A percentile compares a stretch with the other conserved stretches of the same genome.
These are phyloP conservation scores for Obelidium mucronatum DNA, from an alignment of 192 early-diverging fungal species.

Conservation along the genomic window DNA sequence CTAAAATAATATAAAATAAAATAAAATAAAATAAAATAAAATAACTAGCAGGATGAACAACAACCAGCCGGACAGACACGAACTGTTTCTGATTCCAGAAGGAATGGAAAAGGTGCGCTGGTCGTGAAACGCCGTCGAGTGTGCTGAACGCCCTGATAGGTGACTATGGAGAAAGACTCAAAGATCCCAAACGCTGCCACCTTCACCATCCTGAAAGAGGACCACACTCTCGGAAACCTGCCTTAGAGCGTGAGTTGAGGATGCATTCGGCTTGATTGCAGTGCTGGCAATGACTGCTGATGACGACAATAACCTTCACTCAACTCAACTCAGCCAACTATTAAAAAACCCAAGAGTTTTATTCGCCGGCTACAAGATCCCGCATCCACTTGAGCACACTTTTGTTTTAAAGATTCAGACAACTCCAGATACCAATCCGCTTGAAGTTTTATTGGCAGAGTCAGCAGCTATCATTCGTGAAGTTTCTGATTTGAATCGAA, in stretches of 20 bases:
- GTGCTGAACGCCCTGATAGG: slow-evolving; percentile 40
- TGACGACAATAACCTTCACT: not conserved
- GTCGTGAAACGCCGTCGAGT: too few relatives aligned
- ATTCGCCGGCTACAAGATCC: slow-evolving; percentile 96
- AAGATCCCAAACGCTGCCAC: slow-evolving; percentile 94
- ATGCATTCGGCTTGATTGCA: too few relatives aligned
- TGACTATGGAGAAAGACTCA: slow-evolving; percentile 83
- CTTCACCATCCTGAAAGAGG: slow-evolving; percentile 92
- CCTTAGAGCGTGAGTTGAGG: slow-evolving; percentile 84
- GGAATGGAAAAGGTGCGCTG: slow-evolving; percentile 30
- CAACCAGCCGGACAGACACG: slow-evolving; percentile 42
- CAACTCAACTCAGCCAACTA: slow-evolving; percentile 67
- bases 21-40: too few relatives aligned
- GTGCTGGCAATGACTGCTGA: too few relatives aligned
- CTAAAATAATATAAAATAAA: too few relatives aligned
- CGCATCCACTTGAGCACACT: slow-evolving; percentile 95
- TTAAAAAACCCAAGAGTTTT: slow-evolving; percentile 91
- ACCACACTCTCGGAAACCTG: slow-evolving; percentile 96
- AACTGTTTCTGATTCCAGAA: slow-evolving; percentile 43
- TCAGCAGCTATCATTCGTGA: slow-evolving; percentile 81
- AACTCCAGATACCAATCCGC: slow-evolving; percentile 83
- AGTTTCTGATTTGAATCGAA: slow-evolving; percentile 76
- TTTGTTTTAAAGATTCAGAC: slow-evolving; percentile 94
- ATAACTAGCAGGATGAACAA: slow-evolving; percentile 29
- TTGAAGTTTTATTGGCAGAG: slow-evolving; percentile 78